Evolutionary conservation across 805 yeast species (phyloP).

Genomic region (Schwanniomyces polymorphus): DNA sequence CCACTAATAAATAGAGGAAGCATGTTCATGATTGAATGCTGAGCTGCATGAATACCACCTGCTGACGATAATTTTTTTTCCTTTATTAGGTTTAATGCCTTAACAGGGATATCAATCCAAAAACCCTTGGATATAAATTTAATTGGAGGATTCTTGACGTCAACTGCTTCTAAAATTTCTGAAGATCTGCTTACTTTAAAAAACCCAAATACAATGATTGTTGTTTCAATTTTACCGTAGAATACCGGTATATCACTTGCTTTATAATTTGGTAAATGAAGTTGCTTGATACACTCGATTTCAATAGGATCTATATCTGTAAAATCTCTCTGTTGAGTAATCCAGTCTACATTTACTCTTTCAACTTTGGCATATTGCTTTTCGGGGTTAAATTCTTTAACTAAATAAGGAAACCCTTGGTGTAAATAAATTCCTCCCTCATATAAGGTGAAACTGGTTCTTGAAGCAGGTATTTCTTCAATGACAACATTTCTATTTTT

Average conservation of each 20-base stretch:
- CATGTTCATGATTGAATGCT: slow-evolving; percentile 82
- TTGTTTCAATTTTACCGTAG: slow-evolving; percentile 72
- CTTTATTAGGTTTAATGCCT: slow-evolving; percentile 59
- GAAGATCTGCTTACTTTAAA: slow-evolving; percentile 79
- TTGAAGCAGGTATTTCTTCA: slow-evolving; percentile 84
- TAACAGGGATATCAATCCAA: slow-evolving; percentile 83
- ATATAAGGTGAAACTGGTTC: slow-evolving; percentile 88
- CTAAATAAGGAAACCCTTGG: slow-evolving; percentile 89
- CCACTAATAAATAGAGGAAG: slow-evolving; percentile 73
- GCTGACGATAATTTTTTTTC: slow-evolving; percentile 67
- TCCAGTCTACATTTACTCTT: slow-evolving; percentile 92
- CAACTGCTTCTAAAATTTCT: slow-evolving; percentile 89
- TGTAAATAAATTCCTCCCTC: slow-evolving; percentile 92
- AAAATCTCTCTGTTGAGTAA: slow-evolving; percentile 85
- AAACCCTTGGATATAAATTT: slow-evolving; percentile 71
- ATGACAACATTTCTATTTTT: slow-evolving; percentile 73
- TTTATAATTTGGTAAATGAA: slow-evolving; percentile 33
- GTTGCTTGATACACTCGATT: slow-evolving; percentile 61
- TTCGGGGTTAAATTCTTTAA: slow-evolving; percentile 78
- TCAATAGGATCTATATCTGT: slow-evolving; percentile 89
- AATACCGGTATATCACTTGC: slow-evolving; percentile 56
- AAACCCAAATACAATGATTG: slow-evolving; percentile 85
- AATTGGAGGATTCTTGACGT: slow-evolving; percentile 86
- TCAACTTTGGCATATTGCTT: slow-evolving; percentile 81
- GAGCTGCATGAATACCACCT: slow-evolving; percentile 96